Percentiles rank a stretch among this genome's conserved stretches.
Evolutionary conservation across 2,329 filamentous ascomycete genomes (phyloP).

Genomic region (Claviceps paspali): DNA sequence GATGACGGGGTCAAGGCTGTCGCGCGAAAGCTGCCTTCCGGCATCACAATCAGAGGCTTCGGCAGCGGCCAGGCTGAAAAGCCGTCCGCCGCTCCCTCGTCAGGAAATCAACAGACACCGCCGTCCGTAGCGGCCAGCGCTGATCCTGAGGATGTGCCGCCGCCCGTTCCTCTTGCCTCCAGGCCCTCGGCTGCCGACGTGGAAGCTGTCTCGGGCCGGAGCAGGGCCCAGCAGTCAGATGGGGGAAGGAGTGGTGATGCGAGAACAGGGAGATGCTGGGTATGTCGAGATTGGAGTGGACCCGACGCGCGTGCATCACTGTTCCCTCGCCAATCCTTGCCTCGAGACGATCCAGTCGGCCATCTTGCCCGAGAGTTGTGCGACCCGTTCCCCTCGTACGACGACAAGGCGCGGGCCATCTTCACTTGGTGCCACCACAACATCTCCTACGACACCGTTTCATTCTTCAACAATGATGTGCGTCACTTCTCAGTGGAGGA

Average conservation of each 20-base stretch:
- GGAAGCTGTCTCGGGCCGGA: constrained; percentile 24
- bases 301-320: constrained; percentile 65
- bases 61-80: constrained; percentile 6
- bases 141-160: constrained; percentile 24
- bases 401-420: constrained; percentile 83
- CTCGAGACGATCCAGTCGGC: constrained; percentile 46
- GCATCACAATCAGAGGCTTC: constrained; percentile 12
- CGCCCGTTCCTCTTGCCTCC: constrained; percentile 35
- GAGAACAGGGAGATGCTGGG: constrained; percentile 41
- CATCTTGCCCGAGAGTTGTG: constrained; percentile 70
- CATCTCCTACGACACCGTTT: constrained; percentile 64
- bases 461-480: constrained; percentile 62
- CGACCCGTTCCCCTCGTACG: constrained; percentile 60
- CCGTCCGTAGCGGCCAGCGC: constrained; percentile 3
- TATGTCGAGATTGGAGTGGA: constrained; percentile 75
- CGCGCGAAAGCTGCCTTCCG: constrained; percentile 5
- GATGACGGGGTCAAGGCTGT: constrained; percentile 3
- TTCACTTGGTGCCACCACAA: constrained; percentile 97
- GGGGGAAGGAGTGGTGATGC: not conserved
- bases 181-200: constrained; percentile 38
- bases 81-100: not conserved
- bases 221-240: constrained; percentile 12
- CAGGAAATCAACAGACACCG: constrained; percentile 4
- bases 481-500: constrained; percentile 52
- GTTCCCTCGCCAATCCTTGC: constrained; percentile 59